These are phyloP conservation scores for Mycosphaerelloides madeirae DNA, from an alignment of 2,329 filamentous ascomycete genomes.

Conservation along the genomic window DNA sequence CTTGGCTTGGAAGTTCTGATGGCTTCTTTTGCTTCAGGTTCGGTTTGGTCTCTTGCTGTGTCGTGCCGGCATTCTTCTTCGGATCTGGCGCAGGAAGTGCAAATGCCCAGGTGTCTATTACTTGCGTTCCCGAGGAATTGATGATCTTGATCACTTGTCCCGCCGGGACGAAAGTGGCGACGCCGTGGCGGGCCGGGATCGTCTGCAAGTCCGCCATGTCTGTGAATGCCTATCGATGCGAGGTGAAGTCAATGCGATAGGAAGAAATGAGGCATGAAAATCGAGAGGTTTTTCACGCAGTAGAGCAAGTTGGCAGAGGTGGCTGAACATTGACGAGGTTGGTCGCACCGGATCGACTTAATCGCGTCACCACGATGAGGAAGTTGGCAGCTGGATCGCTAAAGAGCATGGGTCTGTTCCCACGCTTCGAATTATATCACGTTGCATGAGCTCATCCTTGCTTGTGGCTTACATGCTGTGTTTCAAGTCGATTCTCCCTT, in stretches of 20 bases:
- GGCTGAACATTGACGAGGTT: too few species aligned
- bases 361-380: too few species aligned
- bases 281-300: too few species aligned
- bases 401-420: too few species aligned
- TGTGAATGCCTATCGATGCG: neutral
- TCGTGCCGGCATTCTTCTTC: constrained; percentile 19
- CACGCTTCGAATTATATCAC: constrained; percentile 12
- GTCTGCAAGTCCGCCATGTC: constrained; percentile 33
- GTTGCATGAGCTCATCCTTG: constrained; percentile 12
- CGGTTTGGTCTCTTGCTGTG: constrained; percentile 16
- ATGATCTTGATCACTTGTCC: constrained; percentile 48
- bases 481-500: too few species aligned
- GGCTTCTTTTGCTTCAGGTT: constrained; percentile 22
- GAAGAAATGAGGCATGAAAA: too few species aligned
- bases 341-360: too few species aligned
- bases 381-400: too few species aligned
- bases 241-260: neutral
- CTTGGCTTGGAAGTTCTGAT: constrained; percentile 30
- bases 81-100: constrained; percentile 42
- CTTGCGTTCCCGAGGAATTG: constrained; percentile 48
- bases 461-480: constrained; percentile 6
- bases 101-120: constrained; percentile 49
- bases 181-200: constrained; percentile 47
- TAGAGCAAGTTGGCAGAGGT: neutral
- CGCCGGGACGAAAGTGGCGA: constrained; percentile 47